Base-by-base conservation (phyloP, 805 yeast species). In the Nematodospora valgi region DNA sequence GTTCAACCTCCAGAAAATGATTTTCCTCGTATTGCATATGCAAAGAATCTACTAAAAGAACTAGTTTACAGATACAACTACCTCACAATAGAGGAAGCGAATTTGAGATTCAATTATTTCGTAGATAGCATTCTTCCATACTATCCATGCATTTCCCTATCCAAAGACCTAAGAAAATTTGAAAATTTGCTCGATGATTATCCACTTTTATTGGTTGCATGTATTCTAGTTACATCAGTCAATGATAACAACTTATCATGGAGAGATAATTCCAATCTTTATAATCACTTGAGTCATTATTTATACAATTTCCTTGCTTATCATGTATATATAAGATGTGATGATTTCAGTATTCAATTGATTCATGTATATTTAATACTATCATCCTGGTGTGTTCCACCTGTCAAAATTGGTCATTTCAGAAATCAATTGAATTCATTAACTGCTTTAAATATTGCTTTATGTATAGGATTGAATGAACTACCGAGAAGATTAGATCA, bases 371-470 rank as follows among this genome's bases (percentile, higher is more conserved):
- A 71, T 41, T 45, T 72, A 37, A 58, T 71, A 1, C 47, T 74
- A 8, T 70, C 78, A 5, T 45, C 71, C 5, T 75, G 81, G 81
- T 68, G 72, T 32, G 58, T 74, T 3, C 79, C 80, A 1, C 76
- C 79, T 5, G 58, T 63, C 23, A 64, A 62, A 44, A 63, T 72
- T 59, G 78, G 77, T 9, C 71, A 76, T 15, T 75, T 66, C 51
- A 72, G 69, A 39, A 75, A 71, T 47, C 79, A 73, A 46, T 59
- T 75, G 52, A 66, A 69, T 43, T 48, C 73, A 17, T 46, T 75
- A 43, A 62, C 65, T 30, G 74, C 74, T 2, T 56, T 65, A 34
- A 63, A 62, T 41, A 46, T 75, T 21, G 59, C 73, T 3, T 46
- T 75, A 21, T 74, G 79, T 46, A 57, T 74, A n/a, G 78, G 73